phyloP scores from a whole-genome alignment of 768 basidiomycete species.

The Hygrocybe punicea region DNA sequence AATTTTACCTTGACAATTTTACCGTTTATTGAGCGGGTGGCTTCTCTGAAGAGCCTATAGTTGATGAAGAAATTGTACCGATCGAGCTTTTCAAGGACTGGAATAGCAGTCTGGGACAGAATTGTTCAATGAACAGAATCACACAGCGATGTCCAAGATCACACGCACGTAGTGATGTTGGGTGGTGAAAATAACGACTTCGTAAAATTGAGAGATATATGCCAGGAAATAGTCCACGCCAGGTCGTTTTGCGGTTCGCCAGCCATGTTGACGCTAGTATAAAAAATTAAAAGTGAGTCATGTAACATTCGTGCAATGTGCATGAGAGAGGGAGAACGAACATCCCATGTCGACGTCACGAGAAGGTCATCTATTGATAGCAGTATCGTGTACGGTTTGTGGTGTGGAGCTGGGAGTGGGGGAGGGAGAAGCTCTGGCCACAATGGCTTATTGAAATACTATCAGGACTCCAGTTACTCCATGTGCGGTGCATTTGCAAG shows the following conservation, averaged over 20 bases:
- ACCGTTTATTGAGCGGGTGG: constrained; percentile 79
- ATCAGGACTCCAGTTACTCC: not conserved
- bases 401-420: constrained; percentile 73
- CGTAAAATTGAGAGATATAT: constrained; percentile 97
- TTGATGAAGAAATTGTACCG: constrained; percentile 86
- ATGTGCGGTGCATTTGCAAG: not conserved
- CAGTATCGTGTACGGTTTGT: constrained; percentile 89
- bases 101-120: constrained; percentile 80
- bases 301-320: not conserved
- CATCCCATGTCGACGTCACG: constrained; percentile 93
- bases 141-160: no score
- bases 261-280: constrained; percentile 80
- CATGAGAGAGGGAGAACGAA: constrained; percentile 43
- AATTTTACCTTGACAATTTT: constrained; percentile 74
- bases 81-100: constrained; percentile 90
- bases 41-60: constrained; percentile 90
- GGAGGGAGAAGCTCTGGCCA: constrained; percentile 92
- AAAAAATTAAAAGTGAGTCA: constrained; percentile 2
- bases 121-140: no score
- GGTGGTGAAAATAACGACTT: constrained; percentile 92
- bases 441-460: constrained; percentile 92
- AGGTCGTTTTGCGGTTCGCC: constrained; percentile 96
- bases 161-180: constrained; percentile 85
- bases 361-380: constrained; percentile 90
- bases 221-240: constrained; percentile 98